phyloP scores from a whole-genome alignment of 345 rosid species.

The Pelargonium nanum region DNA sequence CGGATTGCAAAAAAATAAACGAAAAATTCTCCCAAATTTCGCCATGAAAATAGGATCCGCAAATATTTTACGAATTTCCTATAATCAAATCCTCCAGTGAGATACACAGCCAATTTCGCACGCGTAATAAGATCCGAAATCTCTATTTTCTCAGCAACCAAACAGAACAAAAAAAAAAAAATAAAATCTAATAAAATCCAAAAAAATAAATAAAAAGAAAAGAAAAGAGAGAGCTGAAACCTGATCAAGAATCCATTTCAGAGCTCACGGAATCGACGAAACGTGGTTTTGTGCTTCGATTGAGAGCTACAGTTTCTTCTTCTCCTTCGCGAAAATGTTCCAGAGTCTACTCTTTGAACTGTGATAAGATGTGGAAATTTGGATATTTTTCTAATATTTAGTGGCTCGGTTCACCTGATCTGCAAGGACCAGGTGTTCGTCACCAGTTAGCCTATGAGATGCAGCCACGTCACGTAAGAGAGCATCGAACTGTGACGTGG shows the following conservation, averaged over 20 bases:
- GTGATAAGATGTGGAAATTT: no score
- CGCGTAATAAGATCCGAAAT: neutral
- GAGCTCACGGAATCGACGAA: neutral
- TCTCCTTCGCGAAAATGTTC: no score
- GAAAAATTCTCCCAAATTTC: neutral
- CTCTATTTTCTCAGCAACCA: neutral
- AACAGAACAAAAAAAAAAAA: neutral
- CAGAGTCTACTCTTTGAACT: no score
- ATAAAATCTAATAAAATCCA: neutral
- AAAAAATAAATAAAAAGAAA: neutral
- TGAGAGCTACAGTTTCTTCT: neutral
- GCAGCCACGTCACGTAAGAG: neutral
- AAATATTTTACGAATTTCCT: neutral
- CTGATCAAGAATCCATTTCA: neutral
- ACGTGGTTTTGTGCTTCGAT: neutral
- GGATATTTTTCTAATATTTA: no score
- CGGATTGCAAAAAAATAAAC: neutral
- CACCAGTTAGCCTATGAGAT: neutral
- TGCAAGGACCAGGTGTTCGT: no score
- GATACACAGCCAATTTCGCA: neutral
- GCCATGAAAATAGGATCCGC: neutral
- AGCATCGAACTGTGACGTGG: no score
- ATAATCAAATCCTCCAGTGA: no score
- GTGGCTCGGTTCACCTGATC: no score
- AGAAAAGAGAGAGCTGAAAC: neutral